These are phyloP conservation scores for Agaricus subrufescens DNA, from an alignment of 768 basidiomycete genomes.

Conservation along the genomic window DNA sequence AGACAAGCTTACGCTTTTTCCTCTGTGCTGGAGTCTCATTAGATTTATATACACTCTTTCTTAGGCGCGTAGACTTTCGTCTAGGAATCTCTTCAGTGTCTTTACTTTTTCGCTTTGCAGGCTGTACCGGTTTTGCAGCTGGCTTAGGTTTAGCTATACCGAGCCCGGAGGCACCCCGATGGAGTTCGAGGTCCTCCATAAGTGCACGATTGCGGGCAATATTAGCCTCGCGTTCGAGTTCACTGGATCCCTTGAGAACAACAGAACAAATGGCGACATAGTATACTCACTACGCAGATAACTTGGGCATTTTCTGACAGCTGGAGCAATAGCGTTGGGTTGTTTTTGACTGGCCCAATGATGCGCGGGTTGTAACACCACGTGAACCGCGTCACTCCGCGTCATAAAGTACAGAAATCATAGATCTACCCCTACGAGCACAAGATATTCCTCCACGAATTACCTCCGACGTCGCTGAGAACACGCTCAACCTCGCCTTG, in stretches of 20 bases:
- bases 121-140: constrained; percentile 60
- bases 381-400: neutral
- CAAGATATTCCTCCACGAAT: constrained; percentile 56
- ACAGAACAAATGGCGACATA: neutral
- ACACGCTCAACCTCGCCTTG: constrained; percentile 81
- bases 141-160: constrained; percentile 32
- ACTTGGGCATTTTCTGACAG: constrained; percentile 29
- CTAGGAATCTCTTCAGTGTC: constrained; percentile 41
- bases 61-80: constrained; percentile 64
- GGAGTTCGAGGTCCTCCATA: constrained; percentile 37
- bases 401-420: neutral
- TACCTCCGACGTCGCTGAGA: constrained; percentile 74
- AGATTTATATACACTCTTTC: constrained; percentile 39
- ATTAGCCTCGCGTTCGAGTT: constrained; percentile 73
- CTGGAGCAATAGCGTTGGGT: neutral
- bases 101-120: constrained; percentile 53
- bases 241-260: constrained; percentile 27
- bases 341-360: neutral
- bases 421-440: constrained; percentile 13
- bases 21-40: constrained; percentile 64
- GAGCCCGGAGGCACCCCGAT: constrained; percentile 16
- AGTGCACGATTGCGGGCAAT: constrained; percentile 77
- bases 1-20: constrained; percentile 33
- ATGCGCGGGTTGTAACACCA: neutral
- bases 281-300: constrained; percentile 48